phyloP scores from a whole-genome alignment of 108 stramenopile genomes.

The Nitzschia palea region DNA sequence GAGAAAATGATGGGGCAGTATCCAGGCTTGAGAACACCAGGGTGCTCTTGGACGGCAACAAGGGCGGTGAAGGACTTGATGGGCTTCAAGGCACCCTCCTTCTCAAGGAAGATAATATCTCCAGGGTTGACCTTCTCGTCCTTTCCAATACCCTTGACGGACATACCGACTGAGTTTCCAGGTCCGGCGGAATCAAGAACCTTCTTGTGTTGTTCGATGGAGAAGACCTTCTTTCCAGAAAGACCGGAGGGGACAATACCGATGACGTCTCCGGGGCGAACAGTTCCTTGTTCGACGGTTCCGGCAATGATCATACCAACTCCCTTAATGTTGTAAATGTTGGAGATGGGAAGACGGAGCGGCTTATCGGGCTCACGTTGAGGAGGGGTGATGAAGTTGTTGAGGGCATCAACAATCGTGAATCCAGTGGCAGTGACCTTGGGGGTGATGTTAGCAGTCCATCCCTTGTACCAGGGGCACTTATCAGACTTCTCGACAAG shows the following conservation, averaged over 20 bases:
- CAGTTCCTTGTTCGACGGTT: conserved; percentile 77
- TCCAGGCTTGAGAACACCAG: conserved; percentile 83
- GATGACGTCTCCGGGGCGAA: conserved; percentile 64
- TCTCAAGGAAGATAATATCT: conserved; percentile 76
- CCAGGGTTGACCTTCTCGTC: conserved; percentile 77
- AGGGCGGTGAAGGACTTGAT: conserved; percentile 78
- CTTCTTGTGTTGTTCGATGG: conserved; percentile 83
- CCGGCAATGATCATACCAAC: conserved; percentile 79
- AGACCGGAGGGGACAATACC: conserved; percentile 64
- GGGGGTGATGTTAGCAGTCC: conserved; percentile 65
- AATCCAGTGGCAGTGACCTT: conserved; percentile 58
- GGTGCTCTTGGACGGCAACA: conserved; percentile 82
- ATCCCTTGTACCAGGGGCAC: conserved; percentile 78
- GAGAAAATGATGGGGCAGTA: conserved; percentile 79
- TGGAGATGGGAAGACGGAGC: conserved; percentile 77
- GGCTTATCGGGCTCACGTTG: conserved; percentile 53
- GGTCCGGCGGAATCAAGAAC: conserved; percentile 64
- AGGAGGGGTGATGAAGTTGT: conserved; percentile 75
- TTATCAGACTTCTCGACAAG: conserved; percentile 69
- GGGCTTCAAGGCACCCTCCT: conserved; percentile 68
- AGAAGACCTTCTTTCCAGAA: conserved; percentile 76
- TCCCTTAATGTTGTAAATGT: conserved; percentile 83
- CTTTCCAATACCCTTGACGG: conserved; percentile 82
- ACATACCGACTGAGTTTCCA: conserved; percentile 80
- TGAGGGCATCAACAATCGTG: conserved; percentile 68